A percentile compares a stretch with the other conserved stretches of the same genome.
These are phyloP conservation scores for Aspergillus tamarii DNA, from an alignment of 2,329 filamentous ascomycete species.

Conservation along the genomic window DNA sequence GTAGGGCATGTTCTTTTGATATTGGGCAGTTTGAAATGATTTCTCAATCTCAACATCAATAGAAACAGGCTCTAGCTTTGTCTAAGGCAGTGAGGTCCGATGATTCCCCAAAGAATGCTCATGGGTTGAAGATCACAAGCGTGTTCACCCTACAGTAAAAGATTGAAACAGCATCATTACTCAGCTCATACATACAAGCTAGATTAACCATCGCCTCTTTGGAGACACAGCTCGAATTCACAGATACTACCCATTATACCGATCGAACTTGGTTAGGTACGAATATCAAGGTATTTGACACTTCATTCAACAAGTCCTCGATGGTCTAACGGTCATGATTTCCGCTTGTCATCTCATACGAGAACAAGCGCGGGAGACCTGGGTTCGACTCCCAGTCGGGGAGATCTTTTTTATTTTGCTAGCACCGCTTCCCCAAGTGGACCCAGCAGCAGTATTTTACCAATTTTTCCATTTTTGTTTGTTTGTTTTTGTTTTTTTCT, in stretches of 20 bases:
- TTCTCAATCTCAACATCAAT: not conserved
- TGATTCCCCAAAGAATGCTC: not conserved
- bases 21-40: not conserved
- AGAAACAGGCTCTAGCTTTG: not conserved
- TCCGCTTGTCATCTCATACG: slow-evolving; percentile 16
- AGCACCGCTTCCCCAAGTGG: no score
- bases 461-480: no score
- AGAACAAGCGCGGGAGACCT: slow-evolving; percentile 8
- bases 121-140: not conserved
- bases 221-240: no score
- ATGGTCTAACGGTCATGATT: slow-evolving; percentile 22
- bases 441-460: no score
- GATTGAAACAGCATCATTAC: not conserved
- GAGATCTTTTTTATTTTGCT: not conserved
- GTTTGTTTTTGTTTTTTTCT: no score
- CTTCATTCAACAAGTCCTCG: slow-evolving; percentile 18
- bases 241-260: no score
- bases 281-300: accelerated
- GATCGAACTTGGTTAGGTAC: accelerated
- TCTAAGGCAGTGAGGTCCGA: not conserved
- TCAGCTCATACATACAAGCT: not conserved
- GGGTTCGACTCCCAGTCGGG: slow-evolving; percentile 6
- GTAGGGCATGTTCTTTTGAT: not conserved
- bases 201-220: no score
- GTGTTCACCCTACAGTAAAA: no score